Base-by-base conservation (phyloP, 2,329 filamentous ascomycete species). In the Thelonectria rubi region DNA sequence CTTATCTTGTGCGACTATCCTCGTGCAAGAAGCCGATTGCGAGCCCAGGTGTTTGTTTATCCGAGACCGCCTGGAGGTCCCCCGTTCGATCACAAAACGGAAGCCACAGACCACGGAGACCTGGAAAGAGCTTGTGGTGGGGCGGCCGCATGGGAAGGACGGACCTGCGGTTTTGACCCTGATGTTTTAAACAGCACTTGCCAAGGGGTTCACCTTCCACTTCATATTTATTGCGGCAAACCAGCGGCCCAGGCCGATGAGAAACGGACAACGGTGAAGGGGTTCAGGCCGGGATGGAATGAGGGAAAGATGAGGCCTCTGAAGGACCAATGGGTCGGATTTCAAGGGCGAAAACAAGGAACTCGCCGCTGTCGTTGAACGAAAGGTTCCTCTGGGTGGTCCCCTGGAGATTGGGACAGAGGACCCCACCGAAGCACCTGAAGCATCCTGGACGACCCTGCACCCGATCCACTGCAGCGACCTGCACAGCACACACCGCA, bases 401-500 rank as follows among this genome's bases (percentile, higher is more conserved):
- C 54, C 54, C 54, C 54, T 56, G 54, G 21, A 49, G 21, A 18
- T 47, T 40, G 20, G 34, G 46, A 49, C 54, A 32, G 20, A 34
- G 34, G 52, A 34, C 24, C 34, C 58, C 52, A 55, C 49, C 42
- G 21, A 8, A 53, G 49, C 52, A 32, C 34, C 46, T 26, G 57
- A 20, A 42, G 45, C 37, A 60, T 47, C 49, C 42, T 52, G 24
- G 40, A 24, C 18, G 34, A 37, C 18, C 40, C 48, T n/a, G 32
- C 18, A 20, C 17, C 12, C 14, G 40, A 24, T 55, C 57, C 57
- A 54, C 50, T 55, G 50, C 24, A 50, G 50, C 17, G 57, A 51
- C 58, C 51, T 50, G 51, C 39, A 39, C 40, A 50, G 46, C 58
- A 53, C 55, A 11, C 53, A 46, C 45, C 40, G 50, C 47, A 58